Conservation (phyloP, 768 basidiomycete genomes). For the Leucocoprinus birnbaumii region DNA sequence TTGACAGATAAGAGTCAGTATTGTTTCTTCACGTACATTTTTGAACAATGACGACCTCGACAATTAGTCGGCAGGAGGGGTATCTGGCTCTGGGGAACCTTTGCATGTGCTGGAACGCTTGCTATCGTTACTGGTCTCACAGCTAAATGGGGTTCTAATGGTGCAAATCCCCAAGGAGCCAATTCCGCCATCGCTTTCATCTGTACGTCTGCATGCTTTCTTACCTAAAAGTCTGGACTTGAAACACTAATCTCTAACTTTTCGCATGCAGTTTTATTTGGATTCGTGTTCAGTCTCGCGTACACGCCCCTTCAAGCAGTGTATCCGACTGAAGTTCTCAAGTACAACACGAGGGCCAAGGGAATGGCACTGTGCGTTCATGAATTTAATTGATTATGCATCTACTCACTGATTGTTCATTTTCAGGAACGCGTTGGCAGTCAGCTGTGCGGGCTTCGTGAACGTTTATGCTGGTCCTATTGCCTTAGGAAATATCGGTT, state of each 20-base stretch:
- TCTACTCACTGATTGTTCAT: not conserved
- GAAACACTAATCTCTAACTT: conserved; percentile 11
- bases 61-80: conserved; percentile 35
- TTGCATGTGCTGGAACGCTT: conserved; percentile 33
- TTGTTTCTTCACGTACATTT: not conserved
- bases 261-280: conserved; percentile 44
- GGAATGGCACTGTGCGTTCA: conserved; percentile 59
- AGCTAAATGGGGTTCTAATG: conserved; percentile 34
- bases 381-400: no score
- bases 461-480: conserved; percentile 49
- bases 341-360: conserved; percentile 57
- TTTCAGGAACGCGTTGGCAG: conserved; percentile 37
- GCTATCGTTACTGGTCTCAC: conserved; percentile 42
- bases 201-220: conserved; percentile 26
- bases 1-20: conserved; percentile 35
- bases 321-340: conserved; percentile 53
- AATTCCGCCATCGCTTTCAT: conserved; percentile 45
- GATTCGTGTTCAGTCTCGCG: conserved; percentile 49
- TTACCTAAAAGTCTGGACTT: not conserved
- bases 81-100: conserved; percentile 48
- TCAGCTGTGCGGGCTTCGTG: conserved; percentile 42
- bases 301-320: conserved; percentile 61
- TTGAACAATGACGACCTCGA: not conserved
- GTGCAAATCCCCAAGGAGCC: conserved; percentile 34
- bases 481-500: conserved; percentile 30